Base-by-base conservation (phyloP, 148 eudicot genomes). In the Rhododendron kiyosumense region DNA sequence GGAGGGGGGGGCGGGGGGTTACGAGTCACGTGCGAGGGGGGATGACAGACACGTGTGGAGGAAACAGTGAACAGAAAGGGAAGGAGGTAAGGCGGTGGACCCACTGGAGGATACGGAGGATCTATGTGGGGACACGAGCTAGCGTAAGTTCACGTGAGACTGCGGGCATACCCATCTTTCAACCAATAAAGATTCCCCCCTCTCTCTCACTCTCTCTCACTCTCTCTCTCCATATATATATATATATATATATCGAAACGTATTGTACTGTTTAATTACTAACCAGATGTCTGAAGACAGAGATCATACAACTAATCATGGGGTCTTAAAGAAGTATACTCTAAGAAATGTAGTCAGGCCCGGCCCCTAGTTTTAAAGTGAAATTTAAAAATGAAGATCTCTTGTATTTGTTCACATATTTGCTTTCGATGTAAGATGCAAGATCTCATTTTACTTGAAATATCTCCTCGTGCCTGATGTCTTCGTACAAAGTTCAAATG, bases 41-140 rank as follows among this genome's bases (percentile, higher is more conserved):
- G 10, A 3, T 22, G 1, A n/a, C 41, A 12, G 90, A 85, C 89
- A 85, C 90, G 90, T 89, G 93, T 84, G 87, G 71, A 83, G 78
- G 32, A 36, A 85, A 61, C 26, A 28, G 45, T 51, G 38, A 20
- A 45, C 46, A 59, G 57, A 24, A 46, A 14, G 36, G 30, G 49
- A 79, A 24, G 12, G 32, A 18, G 78, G 3, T 24, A 12, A 46
- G 63, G 24, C 48, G 63, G 74, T 89, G 91, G 91, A 28, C 83
- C 86, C 54, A 12, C 6, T 1, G 4, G 22, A 43, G 90, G 94
- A 91, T 92, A 88, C 88, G 94, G 94, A 91, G 91, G 92, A 91
- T 92, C 94, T 78, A 20, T 36, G 89, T 89, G 87, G 92, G 94
- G 90, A 26, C 86, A 20, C n/a, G 26, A 18, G 34, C 34, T 22